Evolutionary conservation across 257 asterid genomes (phyloP), one percentile per base, ranked within the genome.

Genomic region (Rauvolfia tetraphylla): DNA sequence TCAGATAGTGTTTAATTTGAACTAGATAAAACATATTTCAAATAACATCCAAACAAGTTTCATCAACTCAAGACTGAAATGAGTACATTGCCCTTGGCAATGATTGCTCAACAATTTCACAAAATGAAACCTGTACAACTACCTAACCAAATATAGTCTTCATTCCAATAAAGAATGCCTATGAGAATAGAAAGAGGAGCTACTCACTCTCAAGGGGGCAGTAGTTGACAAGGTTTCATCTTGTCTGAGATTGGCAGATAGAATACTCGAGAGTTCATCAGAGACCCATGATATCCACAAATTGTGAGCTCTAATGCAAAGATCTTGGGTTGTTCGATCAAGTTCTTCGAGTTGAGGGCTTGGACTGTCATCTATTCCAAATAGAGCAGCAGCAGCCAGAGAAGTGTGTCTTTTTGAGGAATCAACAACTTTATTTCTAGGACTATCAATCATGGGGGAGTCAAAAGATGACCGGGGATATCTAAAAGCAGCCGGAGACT

Each of bases 211-310:
- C 83, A 93, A 78, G 73, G 94, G 91, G 36, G 88, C 84, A 82
- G 92, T 80, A 79, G 97, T 80, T 61, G 96, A 90, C 85, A 93
- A 83, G 84, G 97, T 88, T 82, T 89, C 96, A 81, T 95, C 99
- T 79, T 79, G 89, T 72, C 84, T 82, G 58, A 95, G 92, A 84
- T 87, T 89, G 80, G 80, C 83, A 38, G 92, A 84, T 58, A 93
- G 85, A 72, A 85, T 79, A 61, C 73, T 80, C 54, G 96, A 86
- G 67, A 95, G 95, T 84, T 95, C 98, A 88, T 85, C 88, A 70
- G 93, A 85, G 77, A 95, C 89, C 91, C 97, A 93, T 36, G 88
- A 88, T 84, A 91, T 93, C 99, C 99, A 93, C 81, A 95, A 84
- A 81, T 85, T 85, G 84, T 95, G 92, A 72, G 99, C 97, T 84